Evolutionary conservation across 2,329 filamentous ascomycete species (phyloP), one percentile per base, ranked within the genome.

Genomic region (Clarireedia monteithiana): DNA sequence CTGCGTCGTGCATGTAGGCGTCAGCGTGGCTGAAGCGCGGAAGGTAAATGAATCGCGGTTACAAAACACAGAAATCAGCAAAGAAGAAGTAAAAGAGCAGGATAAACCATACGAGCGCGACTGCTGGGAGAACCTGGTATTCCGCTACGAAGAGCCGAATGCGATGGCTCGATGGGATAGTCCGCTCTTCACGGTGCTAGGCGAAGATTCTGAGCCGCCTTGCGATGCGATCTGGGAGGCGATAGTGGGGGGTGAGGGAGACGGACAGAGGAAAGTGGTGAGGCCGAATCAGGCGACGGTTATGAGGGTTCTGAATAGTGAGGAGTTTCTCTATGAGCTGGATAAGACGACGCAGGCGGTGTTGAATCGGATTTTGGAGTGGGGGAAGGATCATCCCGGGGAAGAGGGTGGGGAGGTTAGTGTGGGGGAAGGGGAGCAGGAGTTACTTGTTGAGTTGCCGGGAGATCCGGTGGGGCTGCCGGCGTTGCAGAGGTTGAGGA

Each of bases 91-190:
- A 17, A 54, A 42, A 46, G 49, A 64, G 54, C 57, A 74, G 74
- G 59, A 64, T 1, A 55, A 59, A 26, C 60, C 62, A 10, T 67
- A 67, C 55, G 65, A 65, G 24, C 60, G 38, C 14, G 64, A 64
- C 6, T 65, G 65, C 17, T 67, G 68, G 63, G 66, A 69, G 14
- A 70, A 70, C 53, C 53, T 70, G 30, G 68, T 70, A 36, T 92
- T 89, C 68, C 78, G 89, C 54, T 91, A 91, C 68, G 89, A 95
- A 71, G 89, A 95, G 71, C 89, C 89, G 14, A 94, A 92, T 68
- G 82, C 85, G 23, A 91, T 92, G 87, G 85, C 81, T 2, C 76
- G 88, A 45, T 95, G 89, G 89, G 89, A 95, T 69, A 87, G 85
- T 54, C 89, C 89, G 1, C 77, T 94, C 2, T 94, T 92, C 71